Percentiles rank a stretch among this genome's conserved stretches.
phyloP scores from a whole-genome alignment of 768 basidiomycete genomes.

The Daedaleopsis sinensis region DNA sequence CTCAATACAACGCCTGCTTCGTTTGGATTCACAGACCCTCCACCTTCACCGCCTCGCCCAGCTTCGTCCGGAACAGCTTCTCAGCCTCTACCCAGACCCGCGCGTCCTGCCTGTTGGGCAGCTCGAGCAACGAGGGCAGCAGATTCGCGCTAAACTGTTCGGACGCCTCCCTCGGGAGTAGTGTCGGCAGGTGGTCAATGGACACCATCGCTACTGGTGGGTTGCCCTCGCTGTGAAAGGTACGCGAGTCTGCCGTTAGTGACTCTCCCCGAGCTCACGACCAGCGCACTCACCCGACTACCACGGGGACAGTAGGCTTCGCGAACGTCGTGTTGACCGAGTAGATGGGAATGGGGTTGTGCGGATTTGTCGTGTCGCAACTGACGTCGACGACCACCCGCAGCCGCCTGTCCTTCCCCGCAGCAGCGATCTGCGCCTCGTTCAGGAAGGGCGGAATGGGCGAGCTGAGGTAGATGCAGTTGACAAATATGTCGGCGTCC shows the following conservation, averaged over 20 bases:
- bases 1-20: background rate
- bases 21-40: constrained; percentile 26
- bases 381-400: constrained; percentile 94
- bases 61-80: constrained; percentile 73
- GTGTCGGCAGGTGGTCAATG: constrained; percentile 95
- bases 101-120: constrained; percentile 65
- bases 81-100: constrained; percentile 91
- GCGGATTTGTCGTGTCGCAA: constrained; percentile 98
- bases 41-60: constrained; percentile 50
- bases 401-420: constrained; percentile 68
- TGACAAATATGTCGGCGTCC: constrained; percentile 96
- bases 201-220: constrained; percentile 85
- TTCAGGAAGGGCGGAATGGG: constrained; percentile 85
- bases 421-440: constrained; percentile 66
- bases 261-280: constrained; percentile 11
- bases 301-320: constrained; percentile 87
- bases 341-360: constrained; percentile 98
- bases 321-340: constrained; percentile 91
- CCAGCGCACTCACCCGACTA: constrained; percentile 63
- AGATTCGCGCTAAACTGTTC: constrained; percentile 94
- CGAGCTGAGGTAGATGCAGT: constrained; percentile 97
- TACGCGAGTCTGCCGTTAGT: constrained; percentile 13
- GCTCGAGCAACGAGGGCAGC: constrained; percentile 78
- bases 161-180: constrained; percentile 93
- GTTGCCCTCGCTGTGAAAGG: constrained; percentile 51